A percentile compares a stretch with the other conserved stretches of the same genome.
Evolutionary conservation across 768 basidiomycete genomes (phyloP).

Genomic region (Pleurotus ostreatus): DNA sequence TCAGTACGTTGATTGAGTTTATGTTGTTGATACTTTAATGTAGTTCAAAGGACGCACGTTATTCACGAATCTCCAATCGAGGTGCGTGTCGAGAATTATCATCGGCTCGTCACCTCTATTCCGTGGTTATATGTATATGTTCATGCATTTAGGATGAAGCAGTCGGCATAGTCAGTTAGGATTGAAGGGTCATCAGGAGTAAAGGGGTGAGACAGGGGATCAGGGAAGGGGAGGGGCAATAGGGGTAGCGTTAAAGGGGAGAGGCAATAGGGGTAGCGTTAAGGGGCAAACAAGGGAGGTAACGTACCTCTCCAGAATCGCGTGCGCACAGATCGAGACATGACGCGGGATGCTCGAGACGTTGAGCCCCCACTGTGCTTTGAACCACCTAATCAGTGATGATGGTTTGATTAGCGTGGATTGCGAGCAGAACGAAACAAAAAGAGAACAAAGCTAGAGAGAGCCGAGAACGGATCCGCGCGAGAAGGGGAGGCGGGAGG

Average conservation of each 20-base stretch:
- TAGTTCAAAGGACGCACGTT: slow-evolving; percentile 48
- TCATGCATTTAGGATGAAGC: too few relatives aligned
- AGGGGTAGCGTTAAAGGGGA: not conserved
- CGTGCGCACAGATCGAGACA: slow-evolving; percentile 79
- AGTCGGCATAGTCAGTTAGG: too few relatives aligned
- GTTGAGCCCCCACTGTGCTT: slow-evolving; percentile 67
- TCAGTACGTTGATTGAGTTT: not conserved
- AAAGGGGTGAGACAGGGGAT: too few relatives aligned
- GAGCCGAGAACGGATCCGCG: too few relatives aligned
- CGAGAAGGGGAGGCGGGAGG: too few relatives aligned
- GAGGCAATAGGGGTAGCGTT: not conserved
- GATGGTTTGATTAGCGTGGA: too few relatives aligned
- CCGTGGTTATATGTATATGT: too few relatives aligned
- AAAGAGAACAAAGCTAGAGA: too few relatives aligned
- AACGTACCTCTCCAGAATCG: slow-evolving; percentile 72
- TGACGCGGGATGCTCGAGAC: slow-evolving; percentile 42
- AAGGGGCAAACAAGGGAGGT: not conserved
- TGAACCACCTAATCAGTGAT: slow-evolving; percentile 64
- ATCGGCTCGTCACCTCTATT: slow-evolving; percentile 80
- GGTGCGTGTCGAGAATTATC: slow-evolving; percentile 71
- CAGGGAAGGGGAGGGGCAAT: not conserved
- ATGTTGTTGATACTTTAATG: not conserved
- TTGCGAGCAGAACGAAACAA: too few relatives aligned
- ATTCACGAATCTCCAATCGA: slow-evolving; percentile 86
- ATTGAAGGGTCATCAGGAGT: too few relatives aligned